phyloP scores from a whole-genome alignment of 1,139 yeast species.

The Candida sanyaensis region DNA sequence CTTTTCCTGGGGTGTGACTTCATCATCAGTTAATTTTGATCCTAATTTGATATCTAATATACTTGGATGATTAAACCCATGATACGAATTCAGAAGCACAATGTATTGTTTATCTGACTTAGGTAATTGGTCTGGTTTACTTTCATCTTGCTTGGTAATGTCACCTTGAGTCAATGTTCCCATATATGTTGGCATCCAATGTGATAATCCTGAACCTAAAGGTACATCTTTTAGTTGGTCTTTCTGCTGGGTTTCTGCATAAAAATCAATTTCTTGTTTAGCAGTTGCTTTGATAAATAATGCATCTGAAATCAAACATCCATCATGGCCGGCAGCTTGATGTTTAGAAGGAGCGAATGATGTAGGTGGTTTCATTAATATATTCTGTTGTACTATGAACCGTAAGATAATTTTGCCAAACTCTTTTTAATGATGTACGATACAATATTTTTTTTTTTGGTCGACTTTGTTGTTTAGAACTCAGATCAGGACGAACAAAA shows the following conservation, averaged over 20 bases:
- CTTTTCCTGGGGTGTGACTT: constrained; percentile 58
- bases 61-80: constrained; percentile 66
- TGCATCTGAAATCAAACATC: constrained; percentile 55
- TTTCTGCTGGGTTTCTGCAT: constrained; percentile 36
- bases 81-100: constrained; percentile 73
- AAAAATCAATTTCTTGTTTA: constrained; percentile 71
- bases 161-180: constrained; percentile 41
- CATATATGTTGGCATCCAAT: constrained; percentile 55
- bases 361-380: background rate
- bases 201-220: constrained; percentile 40
- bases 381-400: no score
- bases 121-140: background rate
- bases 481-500: background rate
- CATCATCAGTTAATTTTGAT: constrained; percentile 61
- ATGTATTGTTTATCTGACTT: constrained; percentile 31
- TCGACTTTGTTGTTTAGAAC: background rate
- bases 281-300: constrained; percentile 72
- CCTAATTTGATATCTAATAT: constrained; percentile 87
- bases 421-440: no score
- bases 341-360: constrained; percentile 26
- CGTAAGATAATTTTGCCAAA: no score
- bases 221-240: constrained; percentile 20
- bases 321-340: constrained; percentile 91
- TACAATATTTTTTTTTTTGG: no score
- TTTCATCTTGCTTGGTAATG: background rate